Conservation (phyloP, 108 stramenopile genomes). For the Conticribra guillardii region DNA sequence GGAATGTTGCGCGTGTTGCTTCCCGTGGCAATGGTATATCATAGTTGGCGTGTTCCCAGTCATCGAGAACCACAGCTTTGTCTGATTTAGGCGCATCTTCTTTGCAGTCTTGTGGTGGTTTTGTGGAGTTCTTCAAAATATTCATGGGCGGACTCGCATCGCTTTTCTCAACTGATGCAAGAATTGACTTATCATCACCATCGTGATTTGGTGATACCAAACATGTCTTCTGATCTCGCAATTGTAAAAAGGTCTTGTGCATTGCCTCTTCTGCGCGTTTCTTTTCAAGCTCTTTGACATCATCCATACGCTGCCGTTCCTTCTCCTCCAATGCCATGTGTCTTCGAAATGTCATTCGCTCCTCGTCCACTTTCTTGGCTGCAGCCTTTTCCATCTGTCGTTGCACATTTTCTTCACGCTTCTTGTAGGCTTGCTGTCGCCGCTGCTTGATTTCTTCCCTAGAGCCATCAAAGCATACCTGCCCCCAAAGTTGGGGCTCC, state of each 20-base stretch:
- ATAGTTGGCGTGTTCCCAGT: not conserved
- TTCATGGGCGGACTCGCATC: no score
- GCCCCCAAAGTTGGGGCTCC: slow-evolving; percentile 34
- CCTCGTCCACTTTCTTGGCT: slow-evolving; percentile 39
- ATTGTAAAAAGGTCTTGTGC: slow-evolving; percentile 45
- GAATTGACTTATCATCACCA: no score
- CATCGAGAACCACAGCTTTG: not conserved
- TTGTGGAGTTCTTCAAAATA: no score
- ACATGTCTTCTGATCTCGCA: slow-evolving; percentile 19
- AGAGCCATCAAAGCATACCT: slow-evolving; percentile 31
- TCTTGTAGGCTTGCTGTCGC: slow-evolving; percentile 19
- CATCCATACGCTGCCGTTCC: slow-evolving; percentile 47
- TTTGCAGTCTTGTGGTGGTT: not conserved
- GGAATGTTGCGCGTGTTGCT: slow-evolving; percentile 29
- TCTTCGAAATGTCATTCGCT: slow-evolving; percentile 43
- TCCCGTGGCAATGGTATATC: slow-evolving; percentile 45
- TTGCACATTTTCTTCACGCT: slow-evolving; percentile 22
- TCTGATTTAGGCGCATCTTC: not conserved
- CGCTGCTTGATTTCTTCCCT: slow-evolving; percentile 30
- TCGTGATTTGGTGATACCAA: no score
- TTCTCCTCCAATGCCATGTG: slow-evolving; percentile 58
- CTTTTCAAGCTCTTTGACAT: slow-evolving; percentile 51
- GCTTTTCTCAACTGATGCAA: no score
- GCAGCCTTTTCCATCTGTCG: slow-evolving; percentile 31
- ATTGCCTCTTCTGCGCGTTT: slow-evolving; percentile 53